Conservation (phyloP, 345 rosid genomes). For the Citrus hindsii region DNA sequence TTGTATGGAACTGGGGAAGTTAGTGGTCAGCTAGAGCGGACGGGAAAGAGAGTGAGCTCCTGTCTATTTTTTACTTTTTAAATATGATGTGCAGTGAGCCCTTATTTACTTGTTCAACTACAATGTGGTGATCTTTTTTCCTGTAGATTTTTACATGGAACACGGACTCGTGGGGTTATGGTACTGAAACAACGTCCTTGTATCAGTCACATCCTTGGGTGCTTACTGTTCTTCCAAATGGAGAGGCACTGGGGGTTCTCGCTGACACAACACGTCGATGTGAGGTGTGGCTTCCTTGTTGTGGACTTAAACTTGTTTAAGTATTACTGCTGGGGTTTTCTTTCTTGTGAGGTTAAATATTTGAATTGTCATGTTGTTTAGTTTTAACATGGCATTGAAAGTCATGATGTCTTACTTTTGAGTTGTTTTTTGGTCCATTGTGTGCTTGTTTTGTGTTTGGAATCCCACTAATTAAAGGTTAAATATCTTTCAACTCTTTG, state of each 20-base stretch:
- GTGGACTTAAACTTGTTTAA: neutral
- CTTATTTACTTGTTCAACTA: no score
- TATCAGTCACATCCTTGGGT: slow-evolving; percentile 99
- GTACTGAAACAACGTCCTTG: slow-evolving; percentile 77
- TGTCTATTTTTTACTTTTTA: neutral
- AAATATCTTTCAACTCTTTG: neutral
- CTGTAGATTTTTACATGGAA: slow-evolving; percentile 89
- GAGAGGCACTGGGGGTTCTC: slow-evolving; percentile 84
- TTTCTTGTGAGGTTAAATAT: neutral
- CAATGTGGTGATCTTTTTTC: slow-evolving; percentile 1
- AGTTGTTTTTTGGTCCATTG: neutral
- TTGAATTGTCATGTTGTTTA: neutral
- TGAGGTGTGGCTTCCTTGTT: slow-evolving; percentile 53
- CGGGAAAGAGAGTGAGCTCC: slow-evolving; percentile 73
- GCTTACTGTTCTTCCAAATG: slow-evolving; percentile 74
- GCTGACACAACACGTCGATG: slow-evolving; percentile 85
- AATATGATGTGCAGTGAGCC: neutral
- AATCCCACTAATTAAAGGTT: neutral
- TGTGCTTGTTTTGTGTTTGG: neutral
- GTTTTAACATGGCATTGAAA: neutral
- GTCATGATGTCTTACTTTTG: neutral
- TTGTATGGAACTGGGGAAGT: slow-evolving; percentile 98
- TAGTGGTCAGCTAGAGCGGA: slow-evolving; percentile 89
- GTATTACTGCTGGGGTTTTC: neutral
- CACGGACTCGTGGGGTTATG: slow-evolving; percentile 85